Evolutionary conservation across 2,329 filamentous ascomycete genomes (phyloP).

Genomic region (Sporothrix dimorphospora): DNA sequence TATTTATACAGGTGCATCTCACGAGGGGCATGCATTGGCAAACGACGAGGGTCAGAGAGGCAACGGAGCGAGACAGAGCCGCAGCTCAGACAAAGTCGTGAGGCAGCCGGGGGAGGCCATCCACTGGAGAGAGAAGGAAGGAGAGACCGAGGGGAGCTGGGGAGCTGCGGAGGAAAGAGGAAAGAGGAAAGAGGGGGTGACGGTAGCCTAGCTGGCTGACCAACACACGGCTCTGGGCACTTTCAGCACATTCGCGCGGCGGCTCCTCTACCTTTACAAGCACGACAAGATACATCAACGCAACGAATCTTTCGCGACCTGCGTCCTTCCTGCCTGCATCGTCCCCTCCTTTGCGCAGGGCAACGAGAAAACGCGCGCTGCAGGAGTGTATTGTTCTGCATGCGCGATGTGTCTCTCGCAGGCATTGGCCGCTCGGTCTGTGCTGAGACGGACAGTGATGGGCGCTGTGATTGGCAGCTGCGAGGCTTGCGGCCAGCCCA

Average conservation of each 20-base stretch:
- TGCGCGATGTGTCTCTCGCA: neutral
- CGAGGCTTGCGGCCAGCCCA: neutral
- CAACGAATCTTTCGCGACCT: neutral
- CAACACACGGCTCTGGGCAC: conserved; percentile 4
- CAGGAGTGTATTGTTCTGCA: neutral
- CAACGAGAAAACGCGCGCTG: conserved; percentile 4
- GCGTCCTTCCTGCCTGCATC: neutral
- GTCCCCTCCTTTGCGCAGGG: neutral
- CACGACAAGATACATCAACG: too few species aligned
- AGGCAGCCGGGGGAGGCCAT: neutral
- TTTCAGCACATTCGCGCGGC: neutral
- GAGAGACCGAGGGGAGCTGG: conserved; percentile 1
- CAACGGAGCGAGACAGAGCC: neutral
- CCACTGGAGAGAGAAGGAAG: neutral
- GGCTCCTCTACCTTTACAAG: neutral
- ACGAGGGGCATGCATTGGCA: conserved; percentile 2
- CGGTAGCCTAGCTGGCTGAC: conserved; percentile 1
- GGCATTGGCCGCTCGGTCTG: neutral
- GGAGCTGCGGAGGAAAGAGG: too few species aligned
- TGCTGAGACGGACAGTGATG: conserved; percentile 13
- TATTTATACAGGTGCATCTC: conserved; percentile 15
- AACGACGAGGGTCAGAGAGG: conserved; percentile 7
- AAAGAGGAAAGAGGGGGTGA: conserved; percentile 8
- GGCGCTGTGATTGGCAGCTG: neutral
- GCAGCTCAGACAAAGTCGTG: neutral